Evolutionary conservation across 495 filamentous ascomycete genomes (phyloP), one percentile per base, ranked within the genome.

Genomic region (Annulohypoxylon stygium): DNA sequence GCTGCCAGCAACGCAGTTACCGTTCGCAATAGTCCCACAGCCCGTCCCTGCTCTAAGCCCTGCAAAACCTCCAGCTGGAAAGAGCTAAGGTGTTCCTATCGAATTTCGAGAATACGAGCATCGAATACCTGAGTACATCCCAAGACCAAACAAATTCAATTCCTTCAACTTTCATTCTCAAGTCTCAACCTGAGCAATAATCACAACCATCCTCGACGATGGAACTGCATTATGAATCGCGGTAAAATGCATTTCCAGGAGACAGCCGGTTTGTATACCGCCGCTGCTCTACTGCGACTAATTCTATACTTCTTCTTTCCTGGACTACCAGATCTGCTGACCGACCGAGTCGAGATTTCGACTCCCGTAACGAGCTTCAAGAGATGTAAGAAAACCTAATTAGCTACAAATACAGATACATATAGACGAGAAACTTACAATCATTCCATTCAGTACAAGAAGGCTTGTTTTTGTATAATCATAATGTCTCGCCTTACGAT

Each of bases 331-430:
- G 90, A 94, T 75, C 85, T 97, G 62, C 85, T 99, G 67, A 94
- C 93, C 9, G 93, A 91, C 65, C 91, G 96, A 78, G 96, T 98
- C 67, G 96, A 99, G 86, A 90, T 99, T 67, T 98, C 96, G 26
- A 99, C 96, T 2, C 94, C 96, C 16, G 92, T 98, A 26, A 97
- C 92, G 66, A 97, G 96, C 87, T 99, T 97, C 88, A 99, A 98
- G 84, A 89, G 97, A 88, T 83, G 94, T 97, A 85, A 81, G 91
- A 0, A 14, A 1, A 16, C 23, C 43, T 2, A 20, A 50, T 48
- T 12, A 9, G 0, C 41, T 60, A 2, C 26, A 4, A 30, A n/a
- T n/a, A n/a, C n/a, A n/a, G n/a, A n/a, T n/a, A n/a, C n/a, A n/a
- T n/a, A n/a, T n/a, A n/a, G n/a, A n/a, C n/a, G n/a, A n/a, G n/a